Evolutionary conservation across 768 basidiomycete genomes (phyloP), one percentile per base, ranked within the genome.

Genomic region (Hydnum rufescens): DNA sequence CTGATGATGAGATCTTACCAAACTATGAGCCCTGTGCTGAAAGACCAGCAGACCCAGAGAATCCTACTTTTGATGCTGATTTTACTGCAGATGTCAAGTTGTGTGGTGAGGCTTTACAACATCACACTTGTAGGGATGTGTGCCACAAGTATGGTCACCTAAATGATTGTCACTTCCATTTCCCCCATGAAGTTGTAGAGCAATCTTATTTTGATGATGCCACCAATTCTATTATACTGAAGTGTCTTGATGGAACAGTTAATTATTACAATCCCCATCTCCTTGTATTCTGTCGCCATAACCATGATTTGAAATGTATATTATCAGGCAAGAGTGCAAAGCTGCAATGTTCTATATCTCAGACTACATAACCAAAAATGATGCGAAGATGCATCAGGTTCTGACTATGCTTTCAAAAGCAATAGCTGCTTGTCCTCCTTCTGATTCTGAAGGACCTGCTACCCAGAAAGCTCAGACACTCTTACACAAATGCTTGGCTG

Each of bases 291-390:
- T n/a, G n/a, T n/a, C n/a, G n/a, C n/a, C n/a, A n/a, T n/a, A n/a
- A n/a, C n/a, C n/a, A n/a, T n/a, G n/a, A n/a, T n/a, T n/a, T n/a
- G n/a, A n/a, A n/a, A n/a, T n/a, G n/a, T n/a, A n/a, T n/a, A n/a
- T n/a, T n/a, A n/a, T n/a, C n/a, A n/a, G n/a, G n/a, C n/a, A n/a
- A 61, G 67, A 57, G 57, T 36, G 66, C 63, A 1, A 67, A 47
- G 64, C 65, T 18, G 64, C 64, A 0, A 65, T 67, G 60, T 66
- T 64, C 50, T 68, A 66, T 49, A 65, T 68, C n/a, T 61, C 63
- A 0, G 59, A 67, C 32, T 66, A 67, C 42, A 67, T 67, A 8
- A 68, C 65, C 6, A 68, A 66, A 48, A 58, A n/a, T n/a, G n/a
- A n/a, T n/a, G n/a, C n/a, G n/a, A n/a, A n/a, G n/a, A n/a, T n/a